Evolutionary conservation across 192 early-diverging fungal species (phyloP).

Genomic region (Coemansia guatemalensis): DNA sequence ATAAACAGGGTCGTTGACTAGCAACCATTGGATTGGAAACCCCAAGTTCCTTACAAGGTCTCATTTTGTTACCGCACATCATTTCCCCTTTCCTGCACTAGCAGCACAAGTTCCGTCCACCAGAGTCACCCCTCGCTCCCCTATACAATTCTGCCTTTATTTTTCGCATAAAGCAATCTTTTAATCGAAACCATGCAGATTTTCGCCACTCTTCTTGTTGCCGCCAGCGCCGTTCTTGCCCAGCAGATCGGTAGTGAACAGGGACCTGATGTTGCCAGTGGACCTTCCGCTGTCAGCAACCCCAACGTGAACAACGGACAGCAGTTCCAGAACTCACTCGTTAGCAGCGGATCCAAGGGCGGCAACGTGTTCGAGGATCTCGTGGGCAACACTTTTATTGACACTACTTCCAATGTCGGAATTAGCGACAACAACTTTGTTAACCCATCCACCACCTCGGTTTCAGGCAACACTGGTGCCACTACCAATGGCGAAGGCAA

Average conservation of each 20-base stretch:
- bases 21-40: conserved; percentile 1
- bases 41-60: conserved; percentile 38
- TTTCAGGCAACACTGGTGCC: conserved; percentile 19
- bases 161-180: neutral
- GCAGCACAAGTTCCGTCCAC: conserved; percentile 10
- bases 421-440: conserved; percentile 27
- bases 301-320: conserved; percentile 50
- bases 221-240: conserved; percentile 48
- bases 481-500: conserved; percentile 30
- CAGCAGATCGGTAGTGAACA: conserved; percentile 44
- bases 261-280: conserved; percentile 28
- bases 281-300: conserved; percentile 38
- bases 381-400: conserved; percentile 21
- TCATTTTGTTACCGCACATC: conserved; percentile 23
- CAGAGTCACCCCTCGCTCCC: neutral
- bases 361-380: conserved; percentile 34
- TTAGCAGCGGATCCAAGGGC: conserved; percentile 24
- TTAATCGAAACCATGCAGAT: conserved; percentile 43
- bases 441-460: conserved; percentile 15
- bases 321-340: conserved; percentile 39
- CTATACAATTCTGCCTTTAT: neutral
- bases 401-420: conserved; percentile 23
- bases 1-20: neutral
- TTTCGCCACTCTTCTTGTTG: conserved; percentile 50
- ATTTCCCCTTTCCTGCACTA: conserved; percentile 2